Evolutionary conservation across 2,329 filamentous ascomycete genomes (phyloP).

Genomic region (Stagonosporopsis cucurbitacearum): DNA sequence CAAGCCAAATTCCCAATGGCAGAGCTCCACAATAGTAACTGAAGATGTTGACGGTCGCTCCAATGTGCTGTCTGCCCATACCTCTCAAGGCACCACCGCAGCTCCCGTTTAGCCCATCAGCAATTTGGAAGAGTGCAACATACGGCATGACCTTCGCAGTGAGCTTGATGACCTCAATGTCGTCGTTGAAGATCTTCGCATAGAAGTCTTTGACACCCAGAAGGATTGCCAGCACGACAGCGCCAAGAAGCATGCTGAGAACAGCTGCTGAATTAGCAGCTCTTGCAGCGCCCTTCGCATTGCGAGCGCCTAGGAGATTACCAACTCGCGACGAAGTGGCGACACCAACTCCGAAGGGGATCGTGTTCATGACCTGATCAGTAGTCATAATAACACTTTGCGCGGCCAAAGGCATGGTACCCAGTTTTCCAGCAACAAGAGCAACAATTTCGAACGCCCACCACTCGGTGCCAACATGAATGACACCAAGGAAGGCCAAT

Average conservation of each 20-base stretch:
- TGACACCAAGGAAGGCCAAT: conserved; percentile 75
- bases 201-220: conserved; percentile 76
- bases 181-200: conserved; percentile 81
- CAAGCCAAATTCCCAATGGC: conserved; percentile 81
- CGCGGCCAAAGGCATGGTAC: conserved; percentile 78
- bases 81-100: conserved; percentile 82
- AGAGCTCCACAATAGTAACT: conserved; percentile 85
- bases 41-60: conserved; percentile 79
- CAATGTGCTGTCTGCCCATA: conserved; percentile 86
- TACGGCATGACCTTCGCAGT: conserved; percentile 82
- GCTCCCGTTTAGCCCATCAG: conserved; percentile 83
- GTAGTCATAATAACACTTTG: conserved; percentile 91
- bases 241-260: conserved; percentile 73
- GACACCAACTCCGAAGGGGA: conserved; percentile 86
- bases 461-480: conserved; percentile 91
- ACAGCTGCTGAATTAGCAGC: conserved; percentile 78
- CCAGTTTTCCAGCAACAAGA: conserved; percentile 78
- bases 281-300: conserved; percentile 69
- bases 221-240: conserved; percentile 69
- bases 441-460: conserved; percentile 95
- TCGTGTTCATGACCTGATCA: conserved; percentile 83
- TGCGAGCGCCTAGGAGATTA: conserved; percentile 75
- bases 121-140: conserved; percentile 88
- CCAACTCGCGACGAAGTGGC: conserved; percentile 79
- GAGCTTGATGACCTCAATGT: conserved; percentile 71